These are phyloP conservation scores for Aspergillus sp. DNA, from an alignment of 2,329 filamentous ascomycete genomes.

Conservation along the genomic window DNA sequence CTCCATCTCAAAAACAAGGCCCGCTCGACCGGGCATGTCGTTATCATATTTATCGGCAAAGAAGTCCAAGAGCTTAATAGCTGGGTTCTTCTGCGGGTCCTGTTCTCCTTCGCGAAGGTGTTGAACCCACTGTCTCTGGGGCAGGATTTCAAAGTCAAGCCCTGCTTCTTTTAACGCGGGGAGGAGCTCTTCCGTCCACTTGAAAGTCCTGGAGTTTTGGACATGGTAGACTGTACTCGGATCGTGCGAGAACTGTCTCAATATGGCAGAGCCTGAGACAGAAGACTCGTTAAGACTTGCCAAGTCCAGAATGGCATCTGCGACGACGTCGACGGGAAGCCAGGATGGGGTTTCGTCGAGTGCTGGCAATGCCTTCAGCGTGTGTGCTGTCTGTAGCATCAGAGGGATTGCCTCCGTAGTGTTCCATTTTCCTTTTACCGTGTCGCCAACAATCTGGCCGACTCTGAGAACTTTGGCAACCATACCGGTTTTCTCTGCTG, in stretches of 20 bases:
- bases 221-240: slow-evolving; percentile 12
- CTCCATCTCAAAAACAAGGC: not conserved
- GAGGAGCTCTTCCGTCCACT: slow-evolving; percentile 37
- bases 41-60: slow-evolving; percentile 52
- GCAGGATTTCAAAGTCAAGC: slow-evolving; percentile 33
- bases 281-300: not conserved
- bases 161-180: slow-evolving; percentile 31
- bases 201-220: slow-evolving; percentile 25
- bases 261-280: not conserved
- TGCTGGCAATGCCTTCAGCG: slow-evolving; percentile 9
- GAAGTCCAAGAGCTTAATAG: slow-evolving; percentile 55
- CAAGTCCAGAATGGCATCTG: slow-evolving; percentile 10
- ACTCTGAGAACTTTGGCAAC: slow-evolving; percentile 29
- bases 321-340: slow-evolving; percentile 14
- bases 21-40: not conserved
- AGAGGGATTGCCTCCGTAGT: slow-evolving; percentile 47
- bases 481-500: slow-evolving; percentile 25
- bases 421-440: slow-evolving; percentile 17
- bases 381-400: slow-evolving; percentile 48
- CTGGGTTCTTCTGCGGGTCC: slow-evolving; percentile 52
- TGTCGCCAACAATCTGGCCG: slow-evolving; percentile 35
- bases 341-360: slow-evolving; percentile 15
- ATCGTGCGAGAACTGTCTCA: not conserved
- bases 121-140: slow-evolving; percentile 33
- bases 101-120: slow-evolving; percentile 44